phyloP scores from a whole-genome alignment of 2,329 filamentous ascomycete genomes.

The Fusarium sp. region DNA sequence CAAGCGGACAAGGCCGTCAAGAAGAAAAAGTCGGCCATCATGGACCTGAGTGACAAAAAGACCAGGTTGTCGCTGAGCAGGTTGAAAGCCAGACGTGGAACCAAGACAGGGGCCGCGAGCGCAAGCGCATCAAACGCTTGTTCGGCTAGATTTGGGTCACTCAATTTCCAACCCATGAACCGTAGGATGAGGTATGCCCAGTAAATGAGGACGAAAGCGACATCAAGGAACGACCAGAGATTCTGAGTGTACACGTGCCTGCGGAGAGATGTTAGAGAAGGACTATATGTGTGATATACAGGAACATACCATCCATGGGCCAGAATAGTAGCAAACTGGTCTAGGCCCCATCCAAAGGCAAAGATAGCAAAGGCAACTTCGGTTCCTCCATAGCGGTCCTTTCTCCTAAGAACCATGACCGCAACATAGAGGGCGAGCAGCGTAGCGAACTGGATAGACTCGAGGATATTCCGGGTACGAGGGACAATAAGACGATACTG shows the following conservation, averaged over 20 bases:
- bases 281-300: background rate
- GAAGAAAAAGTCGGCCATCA: constrained; percentile 88
- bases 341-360: constrained; percentile 80
- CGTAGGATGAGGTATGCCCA: constrained; percentile 74
- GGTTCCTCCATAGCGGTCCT: constrained; percentile 63
- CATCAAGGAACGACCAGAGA: constrained; percentile 87
- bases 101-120: constrained; percentile 79
- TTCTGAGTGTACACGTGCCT: constrained; percentile 89
- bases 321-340: constrained; percentile 80
- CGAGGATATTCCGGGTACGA: constrained; percentile 78
- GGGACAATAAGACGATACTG: constrained; percentile 88
- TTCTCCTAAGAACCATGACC: constrained; percentile 76
- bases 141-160: constrained; percentile 61
- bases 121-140: constrained; percentile 83
- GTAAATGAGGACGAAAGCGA: constrained; percentile 80
- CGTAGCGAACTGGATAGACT: constrained; percentile 77
- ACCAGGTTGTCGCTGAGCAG: constrained; percentile 85
- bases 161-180: constrained; percentile 68
- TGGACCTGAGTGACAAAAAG: constrained; percentile 81
- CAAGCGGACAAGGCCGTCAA: constrained; percentile 79
- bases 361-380: constrained; percentile 79
- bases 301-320: constrained; percentile 72
- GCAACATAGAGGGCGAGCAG: constrained; percentile 75
- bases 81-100: constrained; percentile 85
- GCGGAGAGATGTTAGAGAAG: constrained; percentile 8